Conservation (phyloP, 176 grass and related monocot genomes). For the Musa beccarii region DNA sequence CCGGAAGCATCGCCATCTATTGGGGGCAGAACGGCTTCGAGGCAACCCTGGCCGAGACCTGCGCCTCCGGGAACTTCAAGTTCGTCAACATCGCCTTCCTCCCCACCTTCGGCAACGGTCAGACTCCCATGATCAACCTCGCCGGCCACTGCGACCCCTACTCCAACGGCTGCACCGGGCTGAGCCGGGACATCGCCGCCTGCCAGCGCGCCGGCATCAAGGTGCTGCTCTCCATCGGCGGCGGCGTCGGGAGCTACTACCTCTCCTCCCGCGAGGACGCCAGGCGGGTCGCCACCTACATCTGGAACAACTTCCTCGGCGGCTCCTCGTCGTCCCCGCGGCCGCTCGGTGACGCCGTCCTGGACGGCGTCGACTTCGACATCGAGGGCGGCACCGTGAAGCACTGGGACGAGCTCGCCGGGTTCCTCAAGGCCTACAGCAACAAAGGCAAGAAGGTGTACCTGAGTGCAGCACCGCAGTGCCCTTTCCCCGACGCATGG, state of each 20-base stretch:
- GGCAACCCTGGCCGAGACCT: constrained; percentile 46
- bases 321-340: constrained; percentile 18
- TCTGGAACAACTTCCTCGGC: constrained; percentile 70
- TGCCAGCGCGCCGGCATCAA: constrained; percentile 63
- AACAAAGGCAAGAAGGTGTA: constrained; percentile 6
- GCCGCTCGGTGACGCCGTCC: constrained; percentile 52
- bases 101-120: constrained; percentile 50
- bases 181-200: constrained; percentile 34
- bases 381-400: constrained; percentile 50
- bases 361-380: constrained; percentile 79
- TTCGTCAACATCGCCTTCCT: constrained; percentile 33
- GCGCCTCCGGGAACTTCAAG: constrained; percentile 42
- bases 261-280: constrained; percentile 39
- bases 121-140: constrained; percentile 60
- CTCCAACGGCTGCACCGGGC: constrained; percentile 38
- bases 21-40: constrained; percentile 56
- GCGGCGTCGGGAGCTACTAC: constrained; percentile 47
- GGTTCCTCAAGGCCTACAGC: constrained; percentile 29
- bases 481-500: constrained; percentile 64
- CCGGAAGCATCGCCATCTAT: constrained; percentile 39
- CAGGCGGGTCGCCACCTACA: constrained; percentile 33
- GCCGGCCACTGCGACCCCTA: constrained; percentile 70
- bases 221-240: constrained; percentile 65
- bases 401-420: constrained; percentile 60
- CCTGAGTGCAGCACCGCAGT: constrained; percentile 54